phyloP scores from a whole-genome alignment of 805 yeast genomes.

The Pichia sporocuriosa region DNA sequence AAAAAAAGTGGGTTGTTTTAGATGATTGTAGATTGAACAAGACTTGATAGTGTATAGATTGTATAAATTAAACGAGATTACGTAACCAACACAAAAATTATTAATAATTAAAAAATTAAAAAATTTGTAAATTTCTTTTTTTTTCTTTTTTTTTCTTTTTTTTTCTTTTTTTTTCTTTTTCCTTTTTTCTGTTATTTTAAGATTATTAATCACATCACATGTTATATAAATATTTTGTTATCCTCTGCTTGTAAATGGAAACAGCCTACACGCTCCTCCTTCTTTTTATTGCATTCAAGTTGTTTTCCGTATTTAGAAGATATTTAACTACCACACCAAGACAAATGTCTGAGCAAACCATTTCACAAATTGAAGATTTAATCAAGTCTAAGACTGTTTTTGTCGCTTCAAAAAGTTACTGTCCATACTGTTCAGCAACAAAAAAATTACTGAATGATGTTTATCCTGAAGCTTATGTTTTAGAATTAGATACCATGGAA shows the following conservation, averaged over 20 bases:
- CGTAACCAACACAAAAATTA: no score
- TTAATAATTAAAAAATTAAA: no score
- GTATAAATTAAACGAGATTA: no score
- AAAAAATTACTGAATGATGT: constrained; percentile 35
- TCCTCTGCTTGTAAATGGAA: constrained; percentile 3
- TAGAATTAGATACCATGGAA: constrained; percentile 46
- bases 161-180: no score
- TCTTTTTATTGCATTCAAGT: constrained; percentile 18
- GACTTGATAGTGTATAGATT: no score
- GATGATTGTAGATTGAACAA: no score
- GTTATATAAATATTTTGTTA: no score
- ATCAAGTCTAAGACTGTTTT: constrained; percentile 63
- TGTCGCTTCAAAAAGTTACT: constrained; percentile 75
- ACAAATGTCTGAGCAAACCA: constrained; percentile 55
- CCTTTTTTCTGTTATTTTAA: no score
- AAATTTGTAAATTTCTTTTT: no score
- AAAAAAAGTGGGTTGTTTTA: constrained; percentile 69
- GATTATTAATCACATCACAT: no score
- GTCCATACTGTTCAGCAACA: constrained; percentile 56
- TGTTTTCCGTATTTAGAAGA: constrained; percentile 26
- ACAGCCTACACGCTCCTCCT: not conserved
- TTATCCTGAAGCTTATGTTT: constrained; percentile 43
- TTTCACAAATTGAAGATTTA: constrained; percentile 52
- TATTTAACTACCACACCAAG: constrained; percentile 26
- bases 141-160: no score